Percentiles rank a stretch among this genome's conserved stretches.
Conservation (phyloP, 1,139 yeast genomes). For the Petasospora fabianii region DNA sequence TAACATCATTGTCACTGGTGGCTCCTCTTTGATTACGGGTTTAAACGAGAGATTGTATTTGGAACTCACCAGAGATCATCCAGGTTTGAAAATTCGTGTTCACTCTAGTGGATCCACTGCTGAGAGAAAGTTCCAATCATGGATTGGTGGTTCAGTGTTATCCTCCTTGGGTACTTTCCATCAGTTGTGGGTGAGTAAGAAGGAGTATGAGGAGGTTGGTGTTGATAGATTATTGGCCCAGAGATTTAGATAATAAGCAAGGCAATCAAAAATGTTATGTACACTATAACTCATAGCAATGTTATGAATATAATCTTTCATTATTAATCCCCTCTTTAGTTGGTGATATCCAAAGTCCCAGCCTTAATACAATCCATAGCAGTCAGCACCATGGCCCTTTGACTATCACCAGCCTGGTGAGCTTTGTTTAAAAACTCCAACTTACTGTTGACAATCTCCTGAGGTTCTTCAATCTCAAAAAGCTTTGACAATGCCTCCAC, state of each 20-base stretch:
- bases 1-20: constrained; percentile 89
- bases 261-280: neutral
- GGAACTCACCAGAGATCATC: constrained; percentile 70
- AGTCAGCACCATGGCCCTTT: constrained; percentile 47
- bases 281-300: neutral
- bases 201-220: constrained; percentile 91
- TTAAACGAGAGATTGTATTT: constrained; percentile 74
- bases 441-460: constrained; percentile 46
- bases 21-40: constrained; percentile 83
- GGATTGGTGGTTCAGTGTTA: constrained; percentile 95
- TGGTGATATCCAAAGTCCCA: constrained; percentile 11
- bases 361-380: constrained; percentile 16
- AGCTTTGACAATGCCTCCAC: constrained; percentile 79
- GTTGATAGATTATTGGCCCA: constrained; percentile 71
- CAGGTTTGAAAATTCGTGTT: constrained; percentile 88
- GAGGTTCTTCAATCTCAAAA: constrained; percentile 57
- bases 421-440: constrained; percentile 47
- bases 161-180: constrained; percentile 95
- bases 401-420: constrained; percentile 44
- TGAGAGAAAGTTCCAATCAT: constrained; percentile 82
- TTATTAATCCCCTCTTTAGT: no score
- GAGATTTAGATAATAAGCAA: constrained; percentile 53
- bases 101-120: constrained; percentile 82
- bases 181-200: constrained; percentile 92
- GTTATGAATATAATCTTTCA: no score